phyloP scores from a whole-genome alignment of 2,329 filamentous ascomycete genomes.

The Atkinsonella texensis region DNA sequence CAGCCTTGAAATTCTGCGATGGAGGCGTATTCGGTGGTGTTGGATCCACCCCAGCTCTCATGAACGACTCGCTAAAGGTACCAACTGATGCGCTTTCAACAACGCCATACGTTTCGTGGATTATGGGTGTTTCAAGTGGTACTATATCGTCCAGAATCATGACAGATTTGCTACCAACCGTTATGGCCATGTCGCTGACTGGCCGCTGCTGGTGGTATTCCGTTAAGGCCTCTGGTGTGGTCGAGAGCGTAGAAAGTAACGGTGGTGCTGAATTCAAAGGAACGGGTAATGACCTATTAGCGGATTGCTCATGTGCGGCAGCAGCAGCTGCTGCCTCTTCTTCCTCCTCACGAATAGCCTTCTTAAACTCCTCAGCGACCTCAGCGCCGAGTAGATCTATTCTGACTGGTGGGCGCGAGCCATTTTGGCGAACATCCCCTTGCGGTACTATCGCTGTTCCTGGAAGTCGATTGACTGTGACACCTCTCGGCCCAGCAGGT shows the following conservation, averaged over 20 bases:
- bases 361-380: slow-evolving; percentile 67
- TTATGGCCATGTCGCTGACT: slow-evolving; percentile 47
- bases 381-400: slow-evolving; percentile 76
- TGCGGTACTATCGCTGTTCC: slow-evolving; percentile 50
- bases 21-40: slow-evolving; percentile 53
- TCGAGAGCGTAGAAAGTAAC: slow-evolving; percentile 19
- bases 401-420: slow-evolving; percentile 43
- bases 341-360: slow-evolving; percentile 60
- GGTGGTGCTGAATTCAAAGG: slow-evolving; percentile 16
- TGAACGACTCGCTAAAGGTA: slow-evolving; percentile 39
- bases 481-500: slow-evolving; percentile 37
- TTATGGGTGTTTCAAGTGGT: slow-evolving; percentile 34
- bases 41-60: slow-evolving; percentile 36
- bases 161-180: slow-evolving; percentile 77
- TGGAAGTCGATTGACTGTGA: slow-evolving; percentile 45
- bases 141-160: slow-evolving; percentile 68
- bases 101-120: slow-evolving; percentile 34
- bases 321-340: not conserved
- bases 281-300: slow-evolving; percentile 9
- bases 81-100: slow-evolving; percentile 35
- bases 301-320: slow-evolving; percentile 11
- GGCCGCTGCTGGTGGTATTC: slow-evolving; percentile 26
- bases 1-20: slow-evolving; percentile 24
- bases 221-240: slow-evolving; percentile 21
- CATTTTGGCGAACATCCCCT: slow-evolving; percentile 30